Evolutionary conservation across 352 stramenopile species (phyloP).

Genomic region (Phytopythium delawarense): DNA sequence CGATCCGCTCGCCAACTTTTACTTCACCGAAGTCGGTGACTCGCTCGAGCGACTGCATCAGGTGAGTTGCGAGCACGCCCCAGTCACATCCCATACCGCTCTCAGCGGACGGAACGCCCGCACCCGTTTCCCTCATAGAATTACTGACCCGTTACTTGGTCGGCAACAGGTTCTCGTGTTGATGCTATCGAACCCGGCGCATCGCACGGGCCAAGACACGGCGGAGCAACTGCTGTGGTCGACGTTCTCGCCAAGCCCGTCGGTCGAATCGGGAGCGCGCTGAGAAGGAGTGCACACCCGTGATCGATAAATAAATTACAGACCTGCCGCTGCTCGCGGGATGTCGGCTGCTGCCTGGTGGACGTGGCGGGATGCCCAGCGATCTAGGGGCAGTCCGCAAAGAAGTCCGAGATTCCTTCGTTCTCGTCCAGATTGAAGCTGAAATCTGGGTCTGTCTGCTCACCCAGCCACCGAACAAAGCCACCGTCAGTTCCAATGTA

Average conservation of each 20-base stretch:
- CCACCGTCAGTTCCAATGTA: neutral
- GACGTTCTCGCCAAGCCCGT: conserved; percentile 27
- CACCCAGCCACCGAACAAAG: neutral
- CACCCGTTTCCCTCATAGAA: neutral
- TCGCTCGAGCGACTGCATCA: conserved; percentile 54
- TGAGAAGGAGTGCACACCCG: conserved; percentile 15
- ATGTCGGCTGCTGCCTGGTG: conserved; percentile 1
- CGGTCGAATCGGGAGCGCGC: conserved; percentile 17
- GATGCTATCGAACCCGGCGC: conserved; percentile 39
- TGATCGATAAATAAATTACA: conserved; percentile 24
- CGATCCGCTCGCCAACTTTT: conserved; percentile 40
- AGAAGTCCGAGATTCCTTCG: conserved; percentile 87
- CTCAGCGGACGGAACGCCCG: neutral
- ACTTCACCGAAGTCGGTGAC: conserved; percentile 43
- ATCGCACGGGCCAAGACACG: conserved; percentile 41
- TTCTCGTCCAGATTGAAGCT: conserved; percentile 87
- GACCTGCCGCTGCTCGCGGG: conserved; percentile 1
- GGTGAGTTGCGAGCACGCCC: conserved; percentile 21
- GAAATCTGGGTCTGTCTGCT: conserved; percentile 82
- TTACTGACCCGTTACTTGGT: neutral
- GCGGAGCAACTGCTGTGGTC: conserved; percentile 37
- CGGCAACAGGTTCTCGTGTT: conserved; percentile 31
- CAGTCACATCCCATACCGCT: too few species aligned
- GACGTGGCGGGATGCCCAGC: neutral
- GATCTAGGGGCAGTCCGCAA: conserved; percentile 60